phyloP scores from a whole-genome alignment of 495 filamentous ascomycete species.

The Penicillium simplicissimum region DNA sequence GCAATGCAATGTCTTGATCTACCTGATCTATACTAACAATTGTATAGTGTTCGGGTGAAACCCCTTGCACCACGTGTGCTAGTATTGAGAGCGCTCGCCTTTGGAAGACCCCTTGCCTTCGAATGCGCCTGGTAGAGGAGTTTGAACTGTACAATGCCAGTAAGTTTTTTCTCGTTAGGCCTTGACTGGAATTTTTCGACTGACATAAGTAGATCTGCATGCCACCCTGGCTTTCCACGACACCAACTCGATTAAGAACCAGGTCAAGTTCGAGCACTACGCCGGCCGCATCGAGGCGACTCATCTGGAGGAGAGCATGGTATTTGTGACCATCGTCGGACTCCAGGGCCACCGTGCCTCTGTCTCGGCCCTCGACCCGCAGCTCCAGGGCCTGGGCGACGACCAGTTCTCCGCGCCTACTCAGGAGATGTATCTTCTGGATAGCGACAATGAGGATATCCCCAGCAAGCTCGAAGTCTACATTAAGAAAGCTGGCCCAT shows the following conservation, averaged over 20 bases:
- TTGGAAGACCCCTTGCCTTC: slow-evolving; percentile 79
- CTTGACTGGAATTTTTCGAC: slow-evolving; percentile 10
- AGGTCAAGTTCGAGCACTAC: slow-evolving; percentile 56
- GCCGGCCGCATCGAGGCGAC: slow-evolving; percentile 67
- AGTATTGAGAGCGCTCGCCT: slow-evolving; percentile 75
- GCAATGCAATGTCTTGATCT: background rate
- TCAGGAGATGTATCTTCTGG: slow-evolving; percentile 57
- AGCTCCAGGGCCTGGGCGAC: slow-evolving; percentile 52
- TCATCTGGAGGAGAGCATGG: slow-evolving; percentile 60
- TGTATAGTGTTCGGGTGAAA: slow-evolving; percentile 67
- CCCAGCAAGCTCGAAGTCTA: slow-evolving; percentile 68
- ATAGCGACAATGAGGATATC: slow-evolving; percentile 68
- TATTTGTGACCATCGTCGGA: slow-evolving; percentile 53
- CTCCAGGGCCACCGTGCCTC: slow-evolving; percentile 48
- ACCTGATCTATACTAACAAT: slow-evolving; percentile 13
- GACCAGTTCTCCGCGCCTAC: slow-evolving; percentile 44
- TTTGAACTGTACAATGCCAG: slow-evolving; percentile 71
- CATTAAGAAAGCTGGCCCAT: slow-evolving; percentile 61
- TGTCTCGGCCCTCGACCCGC: slow-evolving; percentile 52
- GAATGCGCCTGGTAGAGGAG: slow-evolving; percentile 72
- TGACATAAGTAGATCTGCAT: slow-evolving; percentile 53
- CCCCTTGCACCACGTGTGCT: slow-evolving; percentile 77
- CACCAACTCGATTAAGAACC: slow-evolving; percentile 59
- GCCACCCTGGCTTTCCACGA: slow-evolving; percentile 66
- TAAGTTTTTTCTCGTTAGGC: slow-evolving; percentile 21